A percentile compares a stretch with the other conserved stretches of the same genome.
These are phyloP conservation scores for Boletus reticuloceps DNA, from an alignment of 768 basidiomycete species.

Conservation along the genomic window DNA sequence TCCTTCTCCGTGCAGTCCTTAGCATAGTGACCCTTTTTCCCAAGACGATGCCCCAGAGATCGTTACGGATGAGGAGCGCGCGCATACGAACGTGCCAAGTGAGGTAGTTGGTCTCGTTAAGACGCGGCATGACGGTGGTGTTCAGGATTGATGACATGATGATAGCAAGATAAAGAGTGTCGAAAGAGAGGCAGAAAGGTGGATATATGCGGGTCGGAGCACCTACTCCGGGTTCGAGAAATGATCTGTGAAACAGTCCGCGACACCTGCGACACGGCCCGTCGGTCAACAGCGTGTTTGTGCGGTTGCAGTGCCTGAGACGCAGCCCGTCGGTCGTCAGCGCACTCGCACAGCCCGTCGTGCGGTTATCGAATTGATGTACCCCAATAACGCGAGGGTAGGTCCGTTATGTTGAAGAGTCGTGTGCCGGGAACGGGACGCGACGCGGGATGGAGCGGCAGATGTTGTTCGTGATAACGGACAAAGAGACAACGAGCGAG, in stretches of 20 bases:
- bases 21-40: not conserved
- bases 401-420: too few relatives aligned
- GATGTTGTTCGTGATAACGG: too few relatives aligned
- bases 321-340: too few relatives aligned
- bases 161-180: too few relatives aligned
- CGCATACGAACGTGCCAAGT: not conserved
- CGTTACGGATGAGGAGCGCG: not conserved
- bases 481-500: too few relatives aligned
- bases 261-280: not conserved
- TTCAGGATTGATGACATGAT: not conserved
- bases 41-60: not conserved
- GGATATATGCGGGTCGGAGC: not conserved
- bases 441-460: too few relatives aligned
- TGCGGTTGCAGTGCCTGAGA: too few relatives aligned
- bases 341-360: too few relatives aligned
- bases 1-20: not conserved
- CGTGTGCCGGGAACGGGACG: too few relatives aligned
- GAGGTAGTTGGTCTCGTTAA: not conserved
- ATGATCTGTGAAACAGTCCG: not conserved
- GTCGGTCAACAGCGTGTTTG: not conserved
- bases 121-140: not conserved
- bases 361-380: too few relatives aligned
- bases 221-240: not conserved
- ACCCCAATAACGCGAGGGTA: too few relatives aligned
- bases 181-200: not conserved